These are phyloP conservation scores for Aegilops sharonensis DNA, from an alignment of 176 grass and related monocot genomes.

Conservation along the genomic window DNA sequence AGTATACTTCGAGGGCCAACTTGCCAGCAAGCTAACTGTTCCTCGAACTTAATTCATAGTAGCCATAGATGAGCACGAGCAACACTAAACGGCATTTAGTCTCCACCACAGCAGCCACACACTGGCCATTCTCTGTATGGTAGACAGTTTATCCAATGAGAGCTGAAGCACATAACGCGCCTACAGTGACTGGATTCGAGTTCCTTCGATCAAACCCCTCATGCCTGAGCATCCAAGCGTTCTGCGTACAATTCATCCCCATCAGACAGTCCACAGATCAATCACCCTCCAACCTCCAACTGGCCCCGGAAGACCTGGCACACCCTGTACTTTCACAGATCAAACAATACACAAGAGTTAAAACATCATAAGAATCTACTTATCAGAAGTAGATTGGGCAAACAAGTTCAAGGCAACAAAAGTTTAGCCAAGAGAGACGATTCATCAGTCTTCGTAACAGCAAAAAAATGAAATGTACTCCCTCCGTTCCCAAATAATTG, in stretches of 20 bases:
- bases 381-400: neutral
- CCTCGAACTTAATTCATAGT: slow-evolving; percentile 27
- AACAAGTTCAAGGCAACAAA: neutral
- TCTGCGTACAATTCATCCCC: slow-evolving; percentile 17
- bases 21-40: slow-evolving; percentile 16
- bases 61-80: slow-evolving; percentile 32
- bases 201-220: slow-evolving; percentile 27
- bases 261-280: slow-evolving; percentile 32
- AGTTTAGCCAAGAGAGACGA: neutral
- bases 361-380: neutral
- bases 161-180: slow-evolving; percentile 11
- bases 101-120: slow-evolving; percentile 3
- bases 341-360: slow-evolving; percentile 2
- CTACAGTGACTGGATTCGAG: slow-evolving; percentile 20
- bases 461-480: neutral
- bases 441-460: neutral
- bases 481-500: too few species aligned
- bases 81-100: slow-evolving; percentile 29
- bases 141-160: slow-evolving; percentile 24
- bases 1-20: slow-evolving; percentile 19
- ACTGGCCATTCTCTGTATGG: slow-evolving; percentile 22
- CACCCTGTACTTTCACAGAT: slow-evolving; percentile 20
- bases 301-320: slow-evolving; percentile 1
- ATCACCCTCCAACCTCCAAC: slow-evolving; percentile 19
- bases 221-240: slow-evolving; percentile 35